Evolutionary conservation across 495 filamentous ascomycete species (phyloP).

Genomic region (Neurospora pannonica): DNA sequence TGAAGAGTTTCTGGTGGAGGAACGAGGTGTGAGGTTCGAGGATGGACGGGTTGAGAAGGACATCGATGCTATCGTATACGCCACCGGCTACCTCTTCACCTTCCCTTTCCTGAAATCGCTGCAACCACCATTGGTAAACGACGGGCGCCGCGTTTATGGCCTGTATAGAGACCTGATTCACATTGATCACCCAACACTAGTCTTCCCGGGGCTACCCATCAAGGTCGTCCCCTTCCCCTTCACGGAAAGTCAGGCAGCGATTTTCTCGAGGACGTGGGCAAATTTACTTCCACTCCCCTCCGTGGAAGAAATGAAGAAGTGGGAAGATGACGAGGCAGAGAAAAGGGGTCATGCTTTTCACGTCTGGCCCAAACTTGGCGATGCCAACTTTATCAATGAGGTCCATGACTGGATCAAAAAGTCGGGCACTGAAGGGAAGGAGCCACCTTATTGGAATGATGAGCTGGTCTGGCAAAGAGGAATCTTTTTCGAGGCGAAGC

Average conservation of each 20-base stretch:
- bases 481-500: constrained; percentile 34
- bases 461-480: constrained; percentile 51
- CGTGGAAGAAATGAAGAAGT: constrained; percentile 50
- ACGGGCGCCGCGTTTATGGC: constrained; percentile 58
- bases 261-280: constrained; percentile 68
- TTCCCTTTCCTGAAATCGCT: constrained; percentile 58
- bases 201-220: constrained; percentile 65
- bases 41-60: constrained; percentile 42
- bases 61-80: constrained; percentile 61
- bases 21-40: constrained; percentile 26
- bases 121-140: constrained; percentile 48
- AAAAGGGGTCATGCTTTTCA: constrained; percentile 39
- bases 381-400: constrained; percentile 70
- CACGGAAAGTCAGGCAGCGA: constrained; percentile 66
- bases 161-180: constrained; percentile 74
- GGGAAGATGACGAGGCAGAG: constrained; percentile 33
- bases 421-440: constrained; percentile 45
- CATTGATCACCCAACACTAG: constrained; percentile 64
- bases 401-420: constrained; percentile 50
- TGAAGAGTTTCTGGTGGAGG: constrained; percentile 27
- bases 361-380: constrained; percentile 52
- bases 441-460: constrained; percentile 56
- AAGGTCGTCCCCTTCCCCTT: constrained; percentile 78
- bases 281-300: constrained; percentile 55
- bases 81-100: constrained; percentile 66